Evolutionary conservation across 345 rosid genomes (phyloP), one percentile per base, ranked within the genome.

Genomic region (Turritis glabra): DNA sequence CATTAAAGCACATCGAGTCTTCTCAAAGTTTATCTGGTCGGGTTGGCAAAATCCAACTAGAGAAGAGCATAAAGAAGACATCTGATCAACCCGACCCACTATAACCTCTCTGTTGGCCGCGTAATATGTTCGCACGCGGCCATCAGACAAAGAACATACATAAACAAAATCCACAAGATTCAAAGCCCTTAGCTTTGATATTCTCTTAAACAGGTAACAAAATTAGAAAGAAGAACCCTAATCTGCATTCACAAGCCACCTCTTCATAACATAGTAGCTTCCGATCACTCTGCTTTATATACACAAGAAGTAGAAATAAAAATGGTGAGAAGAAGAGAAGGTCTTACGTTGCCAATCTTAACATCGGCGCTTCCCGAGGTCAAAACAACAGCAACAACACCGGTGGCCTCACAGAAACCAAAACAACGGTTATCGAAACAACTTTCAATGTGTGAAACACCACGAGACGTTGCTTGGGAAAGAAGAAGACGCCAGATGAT

Each of bases 381-480:
- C 74, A 1, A 85, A 82, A 65, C 90, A 82, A 14, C 69, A 81
- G 71, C 73, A 75, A 64, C 83, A 18, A 85, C 85, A 81, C 87
- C 87, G 0, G 52, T 79, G 69, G 78, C 68, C 22, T 85, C 87
- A 4, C 81, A 81, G 2, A 67, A 30, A 54, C 67, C 64, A 72
- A 84, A 80, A 67, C 87, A 77, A 52, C 48, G 74, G 21, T 48
- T 94, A 69, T 83, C 89, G 5, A 92, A 88, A 78, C 99, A 95
- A 73, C 77, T 92, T 19, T 92, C 97, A 0, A 83, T 92, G 96
- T 78, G 89, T 14, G 97, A 90, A 87, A 87, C 96, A 0, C 83
- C 86, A 3, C 79, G 91, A 3, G 97, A 92, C 54, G 50, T 84
- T 5, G 93, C 92, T 3, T 94, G 98, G 98, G 97, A 94, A 84